Evolutionary conservation across 257 asterid species (phyloP).

Genomic region (Fraxinus anomala): DNA sequence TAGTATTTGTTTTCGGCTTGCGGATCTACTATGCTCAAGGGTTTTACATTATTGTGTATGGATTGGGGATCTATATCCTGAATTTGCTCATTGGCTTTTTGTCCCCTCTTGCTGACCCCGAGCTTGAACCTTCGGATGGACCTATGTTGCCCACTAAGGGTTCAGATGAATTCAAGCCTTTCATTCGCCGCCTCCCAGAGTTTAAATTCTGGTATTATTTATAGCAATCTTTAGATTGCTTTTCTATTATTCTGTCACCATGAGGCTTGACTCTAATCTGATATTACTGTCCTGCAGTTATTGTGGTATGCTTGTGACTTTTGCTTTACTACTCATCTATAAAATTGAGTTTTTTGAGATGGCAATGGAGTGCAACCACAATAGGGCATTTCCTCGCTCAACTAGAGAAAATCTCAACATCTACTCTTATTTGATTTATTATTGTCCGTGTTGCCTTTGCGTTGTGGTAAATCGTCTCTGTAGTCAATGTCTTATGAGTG

Average conservation of each 20-base stretch:
- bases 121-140: slow-evolving; percentile 76
- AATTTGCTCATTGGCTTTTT: slow-evolving; percentile 90
- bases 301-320: background rate
- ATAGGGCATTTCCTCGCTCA: background rate
- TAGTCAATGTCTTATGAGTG: background rate
- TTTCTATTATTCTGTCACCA: slow-evolving; percentile 16
- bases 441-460: background rate
- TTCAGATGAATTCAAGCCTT: slow-evolving; percentile 95
- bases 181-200: slow-evolving; percentile 97
- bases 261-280: slow-evolving; percentile 4
- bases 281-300: background rate
- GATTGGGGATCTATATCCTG: slow-evolving; percentile 86
- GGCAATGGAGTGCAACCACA: background rate
- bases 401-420: background rate
- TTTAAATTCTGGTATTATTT: slow-evolving; percentile 83
- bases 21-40: slow-evolving; percentile 76
- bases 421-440: background rate
- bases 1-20: slow-evolving; percentile 64
- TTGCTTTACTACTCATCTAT: background rate
- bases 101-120: slow-evolving; percentile 97
- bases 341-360: background rate
- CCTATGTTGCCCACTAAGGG: slow-evolving; percentile 91
- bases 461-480: background rate
- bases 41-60: slow-evolving; percentile 83
- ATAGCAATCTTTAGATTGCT: slow-evolving; percentile 2